Conservation (phyloP, 352 stramenopile species). For the Pythium grandisporangium region DNA sequence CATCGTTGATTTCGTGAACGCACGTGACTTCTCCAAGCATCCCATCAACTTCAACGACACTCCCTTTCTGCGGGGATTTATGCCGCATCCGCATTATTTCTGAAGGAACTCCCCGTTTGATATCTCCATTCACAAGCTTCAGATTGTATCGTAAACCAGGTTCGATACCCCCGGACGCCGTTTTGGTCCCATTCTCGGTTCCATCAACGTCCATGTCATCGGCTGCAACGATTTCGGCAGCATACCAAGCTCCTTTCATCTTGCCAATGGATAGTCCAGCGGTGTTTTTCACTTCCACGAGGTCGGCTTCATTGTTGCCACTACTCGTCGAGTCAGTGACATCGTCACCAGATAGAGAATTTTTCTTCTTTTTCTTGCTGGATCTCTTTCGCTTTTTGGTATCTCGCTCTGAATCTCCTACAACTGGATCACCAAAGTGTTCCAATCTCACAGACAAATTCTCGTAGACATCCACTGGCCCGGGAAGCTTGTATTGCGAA, state of each 20-base stretch:
- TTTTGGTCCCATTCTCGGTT: constrained; percentile 5
- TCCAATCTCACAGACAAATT: constrained; percentile 30
- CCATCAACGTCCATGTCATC: not conserved
- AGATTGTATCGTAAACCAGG: constrained; percentile 13
- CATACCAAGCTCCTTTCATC: constrained; percentile 51
- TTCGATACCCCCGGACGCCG: constrained; percentile 14
- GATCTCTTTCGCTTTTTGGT: constrained; percentile 53
- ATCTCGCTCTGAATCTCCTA: constrained; percentile 4
- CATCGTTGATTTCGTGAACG: constrained; percentile 11
- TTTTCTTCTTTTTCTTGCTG: constrained; percentile 49
- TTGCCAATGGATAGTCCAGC: constrained; percentile 19
- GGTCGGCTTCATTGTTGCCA: not conserved
- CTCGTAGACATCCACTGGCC: constrained; percentile 37
- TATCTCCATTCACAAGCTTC: constrained; percentile 24
- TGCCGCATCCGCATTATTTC: constrained; percentile 26
- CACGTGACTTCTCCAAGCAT: constrained; percentile 47
- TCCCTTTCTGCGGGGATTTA: constrained; percentile 42
- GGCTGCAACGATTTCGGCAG: constrained; percentile 21
- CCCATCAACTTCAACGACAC: constrained; percentile 63
- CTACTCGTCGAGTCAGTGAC: not conserved
- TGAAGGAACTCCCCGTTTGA: constrained; percentile 35
- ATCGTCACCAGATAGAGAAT: constrained; percentile 4
- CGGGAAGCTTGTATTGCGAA: constrained; percentile 55
- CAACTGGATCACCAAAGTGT: constrained; percentile 30
- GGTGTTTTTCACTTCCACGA: constrained; percentile 54